Evolutionary conservation across 1,284 basidiomycete species (phyloP).

Genomic region (Tilletia horrida): DNA sequence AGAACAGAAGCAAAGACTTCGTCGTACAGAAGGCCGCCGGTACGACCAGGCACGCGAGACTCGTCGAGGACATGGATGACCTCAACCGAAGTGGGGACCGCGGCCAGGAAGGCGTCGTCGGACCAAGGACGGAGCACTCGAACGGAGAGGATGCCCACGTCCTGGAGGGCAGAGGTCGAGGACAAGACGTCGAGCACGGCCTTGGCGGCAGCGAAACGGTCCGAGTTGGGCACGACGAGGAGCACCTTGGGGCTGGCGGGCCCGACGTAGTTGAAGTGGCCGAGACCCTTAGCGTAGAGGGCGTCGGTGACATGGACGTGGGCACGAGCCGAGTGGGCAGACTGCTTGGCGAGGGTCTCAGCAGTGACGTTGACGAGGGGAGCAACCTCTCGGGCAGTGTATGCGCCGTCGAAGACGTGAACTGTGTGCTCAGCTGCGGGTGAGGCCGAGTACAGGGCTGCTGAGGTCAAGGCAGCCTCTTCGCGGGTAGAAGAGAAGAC

Average conservation of each 20-base stretch:
- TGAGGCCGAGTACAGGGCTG: conserved; percentile 39
- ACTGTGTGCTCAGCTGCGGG: conserved; percentile 38
- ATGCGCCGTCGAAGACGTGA: conserved; percentile 54
- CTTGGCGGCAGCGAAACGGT: conserved; percentile 42
- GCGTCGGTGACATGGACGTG: conserved; percentile 63
- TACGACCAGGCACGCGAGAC: conserved; percentile 24
- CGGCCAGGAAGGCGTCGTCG: conserved; percentile 40
- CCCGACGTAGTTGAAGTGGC: conserved; percentile 50
- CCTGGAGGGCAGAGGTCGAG: conserved; percentile 18
- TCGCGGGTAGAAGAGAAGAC: conserved; percentile 45
- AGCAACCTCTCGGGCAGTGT: conserved; percentile 45
- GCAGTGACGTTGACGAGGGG: conserved; percentile 33
- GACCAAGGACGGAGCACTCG: conserved; percentile 46
- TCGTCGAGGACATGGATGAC: conserved; percentile 50
- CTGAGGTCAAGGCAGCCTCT: conserved; percentile 49
- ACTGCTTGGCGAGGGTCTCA: conserved; percentile 32
- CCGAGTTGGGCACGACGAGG: conserved; percentile 50
- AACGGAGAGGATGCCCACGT: conserved; percentile 44
- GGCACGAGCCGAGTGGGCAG: conserved; percentile 71
- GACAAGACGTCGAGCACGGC: conserved; percentile 42
- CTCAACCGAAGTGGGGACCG: conserved; percentile 41
- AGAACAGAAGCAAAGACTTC: conserved; percentile 13
- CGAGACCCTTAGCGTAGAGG: conserved; percentile 22
- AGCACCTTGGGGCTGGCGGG: conserved; percentile 42
- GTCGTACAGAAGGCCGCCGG: conserved; percentile 5